These are phyloP conservation scores for Mixia osmundae DNA, from an alignment of 1,284 basidiomycete species.

Conservation along the genomic window DNA sequence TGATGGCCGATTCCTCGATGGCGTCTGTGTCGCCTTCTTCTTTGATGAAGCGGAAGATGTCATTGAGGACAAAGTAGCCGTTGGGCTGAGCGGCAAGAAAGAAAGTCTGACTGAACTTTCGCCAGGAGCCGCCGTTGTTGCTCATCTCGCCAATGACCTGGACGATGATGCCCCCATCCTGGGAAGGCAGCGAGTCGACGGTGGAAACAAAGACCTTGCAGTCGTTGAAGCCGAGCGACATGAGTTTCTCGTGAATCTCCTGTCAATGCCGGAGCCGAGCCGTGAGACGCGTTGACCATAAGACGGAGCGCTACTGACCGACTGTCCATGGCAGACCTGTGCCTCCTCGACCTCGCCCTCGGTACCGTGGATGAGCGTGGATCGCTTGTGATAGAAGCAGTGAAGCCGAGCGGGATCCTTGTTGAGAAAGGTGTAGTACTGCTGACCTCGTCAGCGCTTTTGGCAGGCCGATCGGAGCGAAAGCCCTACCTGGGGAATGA, in stretches of 20 bases:
- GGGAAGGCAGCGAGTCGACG: constrained; percentile 39
- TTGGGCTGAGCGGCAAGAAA: constrained; percentile 98
- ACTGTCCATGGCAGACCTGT: constrained; percentile 70
- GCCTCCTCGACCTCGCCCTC: constrained; percentile 89
- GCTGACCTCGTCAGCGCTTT: no score
- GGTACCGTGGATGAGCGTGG: constrained; percentile 83
- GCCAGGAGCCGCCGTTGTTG: constrained; percentile 64
- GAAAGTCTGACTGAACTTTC: constrained; percentile 97
- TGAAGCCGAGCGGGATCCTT: constrained; percentile 88
- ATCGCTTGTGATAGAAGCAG: constrained; percentile 97
- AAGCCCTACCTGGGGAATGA: no score
- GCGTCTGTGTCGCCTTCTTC: constrained; percentile 36
- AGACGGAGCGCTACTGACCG: constrained; percentile 31
- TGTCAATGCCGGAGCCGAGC: constrained; percentile 22
- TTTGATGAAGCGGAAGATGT: constrained; percentile 98
- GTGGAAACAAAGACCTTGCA: constrained; percentile 44
- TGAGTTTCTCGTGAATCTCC: constrained; percentile 95
- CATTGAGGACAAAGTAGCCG: constrained; percentile 98
- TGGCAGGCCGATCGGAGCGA: no score
- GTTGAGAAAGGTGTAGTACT: constrained; percentile 29
- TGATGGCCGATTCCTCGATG: constrained; percentile 11
- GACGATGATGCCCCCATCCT: constrained; percentile 87
- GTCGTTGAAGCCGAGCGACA: constrained; percentile 74
- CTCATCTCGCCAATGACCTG: constrained; percentile 99
- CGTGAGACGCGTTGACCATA: constrained; percentile 4